Evolutionary conservation across 768 basidiomycete species (phyloP), one percentile per base, ranked within the genome.

Genomic region (Tricholoma saponaceum): DNA sequence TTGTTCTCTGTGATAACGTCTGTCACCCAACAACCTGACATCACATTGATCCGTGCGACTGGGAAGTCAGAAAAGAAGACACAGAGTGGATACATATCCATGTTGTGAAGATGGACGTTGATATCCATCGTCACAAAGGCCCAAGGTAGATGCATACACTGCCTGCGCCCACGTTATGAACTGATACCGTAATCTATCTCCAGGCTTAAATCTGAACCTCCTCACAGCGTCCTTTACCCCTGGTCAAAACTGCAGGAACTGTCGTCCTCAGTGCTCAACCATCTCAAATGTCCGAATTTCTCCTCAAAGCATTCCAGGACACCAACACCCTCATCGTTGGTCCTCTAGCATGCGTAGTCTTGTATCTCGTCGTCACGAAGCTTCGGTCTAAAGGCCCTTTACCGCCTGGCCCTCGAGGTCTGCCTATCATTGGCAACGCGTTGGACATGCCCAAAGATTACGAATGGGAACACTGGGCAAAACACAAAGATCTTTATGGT

Each of bases 381-480:
- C 18, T 62, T 13, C 61, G 63, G 1, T 62, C 57, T 20, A 60
- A 64, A 47, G 55, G 76, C 10, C 62, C 62, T 1, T 52, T 70
- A 1, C 79, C 77, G 6, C 70, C 72, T 3, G 74, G 78, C 2
- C 78, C 78, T 7, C 72, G 69, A 50, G 72, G 70, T 13, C 63
- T 74, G 9, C 78, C 78, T 2, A 52, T 80, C 12, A 30, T 80
- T 22, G 79, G 79, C 2, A 80, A 80, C 59, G 59, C 77, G n/a
- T 63, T 75, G 1, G 74, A 78, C 39, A 71, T 79, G 69, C 79
- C 79, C 9, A 63, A 63, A 30, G 56, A 60, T 9, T 60, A 60
- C 26, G 62, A 63, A 56, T 63, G 62, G 62, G 30, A 54, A 41
- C 62, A 63, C 32, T 63, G 62, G 62, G 59, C 62, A 14, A 60